Conservation (phyloP, 352 stramenopile species). For the Globisporangium paddicum region DNA sequence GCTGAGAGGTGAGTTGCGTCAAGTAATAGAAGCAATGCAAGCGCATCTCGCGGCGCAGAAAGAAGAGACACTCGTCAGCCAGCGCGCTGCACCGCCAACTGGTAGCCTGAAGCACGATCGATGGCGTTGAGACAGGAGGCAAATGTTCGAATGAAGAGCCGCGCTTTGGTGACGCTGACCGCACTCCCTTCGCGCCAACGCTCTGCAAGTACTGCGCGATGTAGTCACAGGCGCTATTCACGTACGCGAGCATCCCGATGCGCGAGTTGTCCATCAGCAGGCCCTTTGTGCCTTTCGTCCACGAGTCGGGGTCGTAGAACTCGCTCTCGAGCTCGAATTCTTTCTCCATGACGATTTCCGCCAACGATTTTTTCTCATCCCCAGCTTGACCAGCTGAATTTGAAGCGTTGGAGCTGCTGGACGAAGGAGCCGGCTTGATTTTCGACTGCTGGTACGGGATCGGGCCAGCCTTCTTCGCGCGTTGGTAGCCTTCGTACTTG, state of each 20-base stretch:
- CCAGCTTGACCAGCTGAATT: slow-evolving; percentile 1
- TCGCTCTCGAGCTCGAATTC: slow-evolving; percentile 62
- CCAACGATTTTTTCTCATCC: slow-evolving; percentile 13
- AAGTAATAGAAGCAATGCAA: slow-evolving; percentile 77
- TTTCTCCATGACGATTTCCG: slow-evolving; percentile 43
- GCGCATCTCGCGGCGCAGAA: slow-evolving; percentile 67
- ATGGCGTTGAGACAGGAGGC: background rate
- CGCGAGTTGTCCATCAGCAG: slow-evolving; percentile 72
- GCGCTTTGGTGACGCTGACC: slow-evolving; percentile 1
- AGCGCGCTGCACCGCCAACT: slow-evolving; percentile 70
- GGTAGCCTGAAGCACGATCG: slow-evolving; percentile 42
- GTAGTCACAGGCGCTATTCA: slow-evolving; percentile 71
- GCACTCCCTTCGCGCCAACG: background rate
- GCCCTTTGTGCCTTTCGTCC: slow-evolving; percentile 37
- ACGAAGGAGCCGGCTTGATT: slow-evolving; percentile 16
- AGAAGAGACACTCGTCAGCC: slow-evolving; percentile 74
- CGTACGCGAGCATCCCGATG: slow-evolving; percentile 73
- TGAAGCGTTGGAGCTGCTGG: background rate
- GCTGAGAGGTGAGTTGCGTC: slow-evolving; percentile 64
- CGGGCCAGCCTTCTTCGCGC: slow-evolving; percentile 43
- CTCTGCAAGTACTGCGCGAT: slow-evolving; percentile 53
- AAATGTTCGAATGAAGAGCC: slow-evolving; percentile 11
- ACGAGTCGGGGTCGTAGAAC: slow-evolving; percentile 54
- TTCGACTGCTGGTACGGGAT: slow-evolving; percentile 55
- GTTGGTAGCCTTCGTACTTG: slow-evolving; percentile 61